Base-by-base conservation (phyloP, 768 basidiomycete genomes). In the Trametes elegans region DNA sequence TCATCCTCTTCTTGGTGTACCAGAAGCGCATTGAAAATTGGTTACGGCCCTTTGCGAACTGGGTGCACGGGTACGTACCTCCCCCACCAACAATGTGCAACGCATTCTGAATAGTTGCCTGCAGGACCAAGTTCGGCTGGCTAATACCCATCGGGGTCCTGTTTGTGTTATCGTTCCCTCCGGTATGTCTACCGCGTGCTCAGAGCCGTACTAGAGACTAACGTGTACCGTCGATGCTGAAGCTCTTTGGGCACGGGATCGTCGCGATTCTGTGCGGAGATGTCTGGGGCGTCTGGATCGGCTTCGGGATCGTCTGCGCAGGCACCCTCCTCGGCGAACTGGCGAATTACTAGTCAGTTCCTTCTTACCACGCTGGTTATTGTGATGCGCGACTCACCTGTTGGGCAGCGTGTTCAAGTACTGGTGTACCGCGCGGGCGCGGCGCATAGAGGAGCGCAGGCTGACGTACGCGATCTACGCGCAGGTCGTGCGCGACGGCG, bases 211-310 rank as follows among this genome's bases (percentile, higher is more conserved):
- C 21, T 10, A 19, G 5, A 14, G 16, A n/a, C n/a, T 11, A 13
- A 3, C 34, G 21, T 6, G 11, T 5, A 5, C 24, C 18, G 24
- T 16, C 28, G 2, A 21, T 23, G 2, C 27, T 44, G 42, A 41
- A 16, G 16, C 31, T 95, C 11, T 93, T 93, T 63, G 93, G 93
- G 5, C 93, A 95, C 60, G 93, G 95, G 76, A 88, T 95, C 54
- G 76, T 95, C 36, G 89, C 90, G 21, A 78, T 94, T 27, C 75
- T 95, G 7, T 50, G 26, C 49, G 35, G 27, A 0, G n/a, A 19
- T 19, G 36, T 27, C 1, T 40, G 49, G 18, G 26, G 49, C 24
- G 36, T 41, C 3, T n/a, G 40, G 19, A 18, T 79, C 23, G 93
- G 93, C 2, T 95, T 95, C 62, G 93, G 71, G 0, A 94, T 96